These are phyloP conservation scores for Keithomyces neogunnii DNA, from an alignment of 2,329 filamentous ascomycete species.

Conservation along the genomic window DNA sequence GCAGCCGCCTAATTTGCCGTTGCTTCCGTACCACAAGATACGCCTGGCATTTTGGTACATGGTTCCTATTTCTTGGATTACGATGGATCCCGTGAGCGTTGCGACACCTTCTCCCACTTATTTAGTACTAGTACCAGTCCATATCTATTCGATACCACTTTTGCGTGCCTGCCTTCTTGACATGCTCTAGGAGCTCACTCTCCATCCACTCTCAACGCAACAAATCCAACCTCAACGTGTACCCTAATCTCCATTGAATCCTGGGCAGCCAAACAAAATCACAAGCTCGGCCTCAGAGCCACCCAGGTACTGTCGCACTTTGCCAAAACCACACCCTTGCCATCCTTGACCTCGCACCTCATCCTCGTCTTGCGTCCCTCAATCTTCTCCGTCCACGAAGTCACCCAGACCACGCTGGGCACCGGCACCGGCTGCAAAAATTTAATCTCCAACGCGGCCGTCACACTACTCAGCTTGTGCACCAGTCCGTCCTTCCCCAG, in stretches of 20 bases:
- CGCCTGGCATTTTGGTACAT: too few relatives aligned
- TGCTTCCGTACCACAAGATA: neutral
- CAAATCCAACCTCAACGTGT: neutral
- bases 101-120: too few relatives aligned
- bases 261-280: neutral
- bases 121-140: conserved; percentile 2
- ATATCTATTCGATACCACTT: conserved; percentile 7
- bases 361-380: conserved; percentile 26
- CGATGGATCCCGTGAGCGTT: neutral
- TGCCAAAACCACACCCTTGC: conserved; percentile 20
- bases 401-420: conserved; percentile 21
- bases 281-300: conserved; percentile 21
- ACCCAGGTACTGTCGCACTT: conserved; percentile 24
- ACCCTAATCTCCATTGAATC: neutral
- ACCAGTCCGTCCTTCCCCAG: conserved; percentile 21
- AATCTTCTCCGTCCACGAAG: conserved; percentile 21
- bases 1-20: neutral
- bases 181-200: neutral
- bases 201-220: neutral
- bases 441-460: conserved; percentile 24
- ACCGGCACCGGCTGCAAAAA: conserved; percentile 24
- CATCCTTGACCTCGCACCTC: conserved; percentile 20
- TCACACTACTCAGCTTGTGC: conserved; percentile 22
- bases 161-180: neutral
- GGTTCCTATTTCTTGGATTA: too few relatives aligned